A percentile compares a stretch with the other conserved stretches of the same genome.
phyloP scores from a whole-genome alignment of 345 rosid species.

The Dipteronia dyeriana region DNA sequence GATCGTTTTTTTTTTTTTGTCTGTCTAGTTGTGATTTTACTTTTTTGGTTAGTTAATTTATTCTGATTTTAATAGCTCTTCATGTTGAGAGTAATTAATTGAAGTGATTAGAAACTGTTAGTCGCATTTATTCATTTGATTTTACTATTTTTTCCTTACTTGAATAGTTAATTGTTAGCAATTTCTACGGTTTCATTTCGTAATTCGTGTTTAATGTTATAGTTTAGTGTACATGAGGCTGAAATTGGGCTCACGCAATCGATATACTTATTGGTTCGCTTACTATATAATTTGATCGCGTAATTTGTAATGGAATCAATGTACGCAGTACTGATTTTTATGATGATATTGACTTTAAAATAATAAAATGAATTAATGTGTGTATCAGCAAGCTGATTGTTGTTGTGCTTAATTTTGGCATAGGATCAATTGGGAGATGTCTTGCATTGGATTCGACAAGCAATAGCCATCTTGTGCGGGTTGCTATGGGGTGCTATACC shows the following conservation, averaged over 20 bases:
- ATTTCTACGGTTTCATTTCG: not conserved
- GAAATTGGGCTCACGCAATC: not conserved
- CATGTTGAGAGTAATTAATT: not conserved
- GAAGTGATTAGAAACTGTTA: not conserved
- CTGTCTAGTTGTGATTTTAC: not conserved
- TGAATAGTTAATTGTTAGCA: not conserved
- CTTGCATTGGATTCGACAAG: slow-evolving; percentile 96
- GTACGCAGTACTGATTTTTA: not conserved
- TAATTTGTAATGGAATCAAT: not conserved
- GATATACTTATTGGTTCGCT: no score
- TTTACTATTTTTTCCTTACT: not conserved
- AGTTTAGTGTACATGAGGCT: not conserved
- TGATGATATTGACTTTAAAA: not conserved
- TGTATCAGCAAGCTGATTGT: not conserved
- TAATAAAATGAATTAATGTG: not conserved
- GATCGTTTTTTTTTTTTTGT: not conserved
- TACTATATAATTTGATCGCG: not conserved
- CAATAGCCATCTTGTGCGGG: slow-evolving; percentile 72
- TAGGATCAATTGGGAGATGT: slow-evolving; percentile 99
- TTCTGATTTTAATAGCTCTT: not conserved
- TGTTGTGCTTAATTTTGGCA: slow-evolving; percentile 14
- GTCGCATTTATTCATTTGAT: not conserved
- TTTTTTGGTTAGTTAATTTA: not conserved
- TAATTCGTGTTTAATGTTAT: not conserved
- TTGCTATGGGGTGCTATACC: slow-evolving; percentile 88